Evolutionary conservation across 2,329 filamentous ascomycete species (phyloP), one percentile per base, ranked within the genome.

Genomic region (Penicillium sp.): DNA sequence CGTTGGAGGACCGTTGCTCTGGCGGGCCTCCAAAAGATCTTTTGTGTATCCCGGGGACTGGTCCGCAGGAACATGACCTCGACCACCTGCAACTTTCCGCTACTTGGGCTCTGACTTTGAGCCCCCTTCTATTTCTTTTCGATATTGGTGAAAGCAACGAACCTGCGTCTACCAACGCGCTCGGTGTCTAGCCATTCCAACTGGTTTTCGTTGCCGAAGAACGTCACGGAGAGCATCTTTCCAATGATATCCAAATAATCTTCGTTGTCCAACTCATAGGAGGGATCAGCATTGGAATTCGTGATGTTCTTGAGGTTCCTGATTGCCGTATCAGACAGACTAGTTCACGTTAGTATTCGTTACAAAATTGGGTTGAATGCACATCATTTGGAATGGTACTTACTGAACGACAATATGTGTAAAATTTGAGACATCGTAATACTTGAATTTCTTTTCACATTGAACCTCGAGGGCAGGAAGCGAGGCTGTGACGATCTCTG

Each of bases 11-110:
- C 21, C 2, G 25, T 17, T 13, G 23, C 15, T 25, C 38, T 43
- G 21, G 50, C 50, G 3, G 50, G 50, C 17, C 50, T 52, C 50
- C 40, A 52, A 5, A 52, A 52, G 19, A 43, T 13, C 17, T 45
- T 45, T 6, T 35, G 38, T 25, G 6, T 19, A 3, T 52, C 27
- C 21, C 15, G 50, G 4, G 38, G 38, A 6, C n/a, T 31, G 7
- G 38, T n/a, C 19, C 19, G 27, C 21, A 52, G 12, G 29, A 52
- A 52, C 40, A 52, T 52, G 4, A 31, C 27, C 29, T 52, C 50
- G 19, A 27, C 8, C 19, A 52, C 40, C 17, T 25, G 9, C 21
- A 35, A 7, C 21, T 33, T 52, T 25, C 4, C 27, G 3, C 19
- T 1, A 8, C 15, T 8, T 6, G 4, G 10, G 38, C 10, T 42